Conservation (phyloP, 768 basidiomycete species). For the Psilocybe tampanensis region DNA sequence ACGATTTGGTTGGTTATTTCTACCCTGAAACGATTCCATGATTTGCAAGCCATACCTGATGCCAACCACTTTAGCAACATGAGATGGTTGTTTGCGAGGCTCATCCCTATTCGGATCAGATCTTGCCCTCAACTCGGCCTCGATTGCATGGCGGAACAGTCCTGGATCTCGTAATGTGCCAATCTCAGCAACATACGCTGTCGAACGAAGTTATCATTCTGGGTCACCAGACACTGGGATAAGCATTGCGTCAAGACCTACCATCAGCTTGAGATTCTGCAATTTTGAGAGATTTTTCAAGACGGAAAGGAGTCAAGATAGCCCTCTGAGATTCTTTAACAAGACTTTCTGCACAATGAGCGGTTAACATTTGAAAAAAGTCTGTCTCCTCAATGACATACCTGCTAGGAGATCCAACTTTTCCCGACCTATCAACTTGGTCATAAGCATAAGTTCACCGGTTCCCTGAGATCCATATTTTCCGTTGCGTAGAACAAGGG, state of each 20-base stretch:
- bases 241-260: constrained; percentile 32
- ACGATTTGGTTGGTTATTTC: too few relatives aligned
- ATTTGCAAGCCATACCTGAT: constrained; percentile 46
- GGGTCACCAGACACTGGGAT: not conserved
- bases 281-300: constrained; percentile 65
- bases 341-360: constrained; percentile 60
- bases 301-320: constrained; percentile 62
- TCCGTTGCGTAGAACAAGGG: constrained; percentile 73
- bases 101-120: constrained; percentile 36
- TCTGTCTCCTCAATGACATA: constrained; percentile 30
- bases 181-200: constrained; percentile 74
- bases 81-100: constrained; percentile 42
- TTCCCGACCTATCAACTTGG: constrained; percentile 72
- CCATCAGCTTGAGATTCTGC: constrained; percentile 76
- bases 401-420: constrained; percentile 82
- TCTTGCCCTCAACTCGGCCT: constrained; percentile 57
- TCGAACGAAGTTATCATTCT: constrained; percentile 12
- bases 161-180: constrained; percentile 65
- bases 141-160: constrained; percentile 59
- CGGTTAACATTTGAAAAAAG: not conserved
- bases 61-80: constrained; percentile 60
- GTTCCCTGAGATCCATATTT: constrained; percentile 74
- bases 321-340: constrained; percentile 58
- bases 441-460: constrained; percentile 62
- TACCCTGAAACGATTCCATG: not conserved